A percentile compares a stretch with the other conserved stretches of the same genome.
Evolutionary conservation across 441 rosid genomes (phyloP).

Genomic region (Pelargonium myrrhifolium): DNA sequence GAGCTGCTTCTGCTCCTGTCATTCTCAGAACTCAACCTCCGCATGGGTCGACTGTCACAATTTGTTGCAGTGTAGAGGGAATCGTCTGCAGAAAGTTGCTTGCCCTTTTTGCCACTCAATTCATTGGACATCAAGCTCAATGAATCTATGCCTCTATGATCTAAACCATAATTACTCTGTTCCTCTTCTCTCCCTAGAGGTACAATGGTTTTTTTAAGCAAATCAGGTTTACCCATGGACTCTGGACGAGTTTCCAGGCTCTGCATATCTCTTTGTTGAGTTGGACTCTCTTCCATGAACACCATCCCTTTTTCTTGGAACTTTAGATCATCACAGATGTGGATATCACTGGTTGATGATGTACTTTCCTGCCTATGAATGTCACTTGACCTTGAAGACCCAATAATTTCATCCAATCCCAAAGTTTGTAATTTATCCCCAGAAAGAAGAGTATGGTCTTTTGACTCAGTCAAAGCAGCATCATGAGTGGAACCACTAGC

Average conservation of each 20-base stretch:
- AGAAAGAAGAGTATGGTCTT: constrained; percentile 26
- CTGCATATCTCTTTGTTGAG: constrained; percentile 17
- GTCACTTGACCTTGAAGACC: constrained; percentile 14
- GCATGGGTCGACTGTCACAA: constrained; percentile 20
- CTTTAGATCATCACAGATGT: constrained; percentile 15
- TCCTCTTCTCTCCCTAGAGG: constrained; percentile 15
- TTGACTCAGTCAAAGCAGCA: constrained; percentile 18
- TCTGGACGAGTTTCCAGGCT: constrained; percentile 18
- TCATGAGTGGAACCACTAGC: constrained; percentile 15
- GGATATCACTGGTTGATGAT: constrained; percentile 4
- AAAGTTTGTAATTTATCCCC: constrained; percentile 37
- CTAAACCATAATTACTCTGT: constrained; percentile 14
- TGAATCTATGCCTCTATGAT: constrained; percentile 13
- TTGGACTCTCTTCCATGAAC: constrained; percentile 18
- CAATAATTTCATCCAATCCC: constrained; percentile 22
- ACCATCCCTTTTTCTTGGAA: constrained; percentile 21
- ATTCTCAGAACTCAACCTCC: constrained; percentile 16
- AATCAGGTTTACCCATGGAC: constrained; percentile 13
- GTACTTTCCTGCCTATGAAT: constrained; percentile 14
- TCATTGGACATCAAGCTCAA: constrained; percentile 20
- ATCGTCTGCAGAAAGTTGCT: constrained; percentile 15
- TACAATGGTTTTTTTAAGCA: constrained; percentile 19
- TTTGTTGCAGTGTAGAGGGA: constrained; percentile 17
- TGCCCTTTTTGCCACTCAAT: constrained; percentile 26
- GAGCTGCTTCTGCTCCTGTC: constrained; percentile 43